Conservation (phyloP, 345 rosid species). For the Geranium rotundifolium region DNA sequence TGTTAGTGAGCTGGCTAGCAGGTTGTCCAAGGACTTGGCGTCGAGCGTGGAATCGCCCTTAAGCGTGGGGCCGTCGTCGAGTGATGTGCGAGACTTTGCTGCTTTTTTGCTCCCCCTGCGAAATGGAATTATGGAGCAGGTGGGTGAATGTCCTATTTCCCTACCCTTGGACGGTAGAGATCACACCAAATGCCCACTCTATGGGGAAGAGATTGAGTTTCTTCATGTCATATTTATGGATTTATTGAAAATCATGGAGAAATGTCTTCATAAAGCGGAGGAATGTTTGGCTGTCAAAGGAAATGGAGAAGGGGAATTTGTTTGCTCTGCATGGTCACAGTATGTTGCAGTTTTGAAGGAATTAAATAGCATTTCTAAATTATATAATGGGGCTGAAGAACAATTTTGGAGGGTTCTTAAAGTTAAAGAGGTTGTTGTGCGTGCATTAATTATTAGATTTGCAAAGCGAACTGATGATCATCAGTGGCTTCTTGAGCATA, state of each 20-base stretch:
- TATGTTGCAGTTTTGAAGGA: constrained; percentile 72
- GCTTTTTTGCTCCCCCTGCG: constrained; percentile 55
- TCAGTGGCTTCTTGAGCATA: constrained; percentile 70
- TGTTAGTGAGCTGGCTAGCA: constrained; percentile 50
- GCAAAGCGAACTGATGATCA: constrained; percentile 63
- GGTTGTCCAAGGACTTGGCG: constrained; percentile 35
- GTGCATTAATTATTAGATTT: constrained; percentile 44
- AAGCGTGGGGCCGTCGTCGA: constrained; percentile 22
- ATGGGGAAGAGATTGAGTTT: constrained; percentile 28
- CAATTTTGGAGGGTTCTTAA: constrained; percentile 35
- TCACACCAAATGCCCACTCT: constrained; percentile 11
- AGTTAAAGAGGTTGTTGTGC: constrained; percentile 34
- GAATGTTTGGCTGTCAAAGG: constrained; percentile 15
- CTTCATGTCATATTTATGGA: constrained; percentile 36
- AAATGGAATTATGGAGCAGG: constrained; percentile 23
- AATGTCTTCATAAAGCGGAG: constrained; percentile 41
- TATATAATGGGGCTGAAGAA: constrained; percentile 46
- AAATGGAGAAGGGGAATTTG: constrained; percentile 32
- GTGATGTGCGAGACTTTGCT: constrained; percentile 47
- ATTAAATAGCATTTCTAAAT: constrained; percentile 44
- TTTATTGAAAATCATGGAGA: constrained; percentile 40
- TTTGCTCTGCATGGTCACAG: constrained; percentile 32
- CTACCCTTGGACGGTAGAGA: constrained; percentile 29
- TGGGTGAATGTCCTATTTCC: constrained; percentile 21
- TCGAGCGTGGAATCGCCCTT: constrained; percentile 15